These are phyloP conservation scores for Blepharisma undulans DNA, from an alignment of 169 alveolate genomes.

Conservation along the genomic window DNA sequence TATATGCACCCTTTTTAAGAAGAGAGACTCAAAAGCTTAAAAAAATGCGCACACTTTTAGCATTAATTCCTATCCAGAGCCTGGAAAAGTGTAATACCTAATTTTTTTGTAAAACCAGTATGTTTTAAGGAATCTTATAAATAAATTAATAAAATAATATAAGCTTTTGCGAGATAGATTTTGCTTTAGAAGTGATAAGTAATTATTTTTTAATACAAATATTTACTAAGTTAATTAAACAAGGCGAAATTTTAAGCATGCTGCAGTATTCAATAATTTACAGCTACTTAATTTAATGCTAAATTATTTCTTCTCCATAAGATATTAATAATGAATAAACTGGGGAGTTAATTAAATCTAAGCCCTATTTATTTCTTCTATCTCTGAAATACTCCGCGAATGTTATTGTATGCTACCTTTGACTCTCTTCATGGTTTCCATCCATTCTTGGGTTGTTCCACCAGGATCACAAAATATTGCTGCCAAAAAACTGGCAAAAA, in stretches of 20 bases:
- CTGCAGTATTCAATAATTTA: too few relatives aligned
- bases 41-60: neutral
- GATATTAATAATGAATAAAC: too few relatives aligned
- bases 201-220: too few relatives aligned
- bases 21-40: neutral
- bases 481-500: neutral
- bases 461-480: neutral
- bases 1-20: neutral
- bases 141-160: too few relatives aligned
- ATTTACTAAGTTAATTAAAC: too few relatives aligned
- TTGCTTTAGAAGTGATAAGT: too few relatives aligned
- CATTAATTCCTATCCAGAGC: neutral
- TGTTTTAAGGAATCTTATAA: too few relatives aligned
- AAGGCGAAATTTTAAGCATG: too few relatives aligned
- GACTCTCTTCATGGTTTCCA: neutral
- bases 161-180: too few relatives aligned
- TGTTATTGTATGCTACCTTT: neutral
- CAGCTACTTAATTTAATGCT: too few relatives aligned
- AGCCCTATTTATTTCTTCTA: neutral
- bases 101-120: neutral
- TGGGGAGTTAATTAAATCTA: too few relatives aligned
- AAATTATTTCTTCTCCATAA: too few relatives aligned
- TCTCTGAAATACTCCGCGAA: neutral
- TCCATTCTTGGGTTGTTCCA: neutral
- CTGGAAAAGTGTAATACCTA: neutral